phyloP scores from a whole-genome alignment of 768 basidiomycete genomes.

The Hydnum rufescens region DNA sequence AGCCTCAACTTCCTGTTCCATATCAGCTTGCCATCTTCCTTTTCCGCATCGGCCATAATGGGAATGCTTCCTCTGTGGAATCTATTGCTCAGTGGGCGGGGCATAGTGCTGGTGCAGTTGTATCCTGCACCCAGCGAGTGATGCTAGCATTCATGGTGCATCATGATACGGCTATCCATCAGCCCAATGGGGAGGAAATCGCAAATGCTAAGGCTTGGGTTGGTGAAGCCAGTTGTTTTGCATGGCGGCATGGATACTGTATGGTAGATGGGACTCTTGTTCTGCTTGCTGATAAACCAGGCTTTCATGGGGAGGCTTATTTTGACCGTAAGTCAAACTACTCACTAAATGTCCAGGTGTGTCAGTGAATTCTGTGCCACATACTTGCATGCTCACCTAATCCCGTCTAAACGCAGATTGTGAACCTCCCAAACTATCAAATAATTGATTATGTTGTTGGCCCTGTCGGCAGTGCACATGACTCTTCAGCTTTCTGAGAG shows the following conservation, averaged over 20 bases:
- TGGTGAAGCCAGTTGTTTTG: slow-evolving; percentile 12
- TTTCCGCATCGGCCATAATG: slow-evolving; percentile 22
- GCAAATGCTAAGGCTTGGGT: slow-evolving; percentile 24
- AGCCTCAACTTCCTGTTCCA: slow-evolving; percentile 15
- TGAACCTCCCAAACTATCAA: slow-evolving; percentile 18
- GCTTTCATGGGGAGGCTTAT: too few relatives aligned
- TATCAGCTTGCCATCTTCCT: slow-evolving; percentile 22
- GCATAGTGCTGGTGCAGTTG: slow-evolving; percentile 17
- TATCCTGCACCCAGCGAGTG: slow-evolving; percentile 15
- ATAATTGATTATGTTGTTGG: slow-evolving; percentile 20
- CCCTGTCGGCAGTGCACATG: slow-evolving; percentile 19
- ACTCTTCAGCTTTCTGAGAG: slow-evolving; percentile 19
- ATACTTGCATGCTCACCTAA: too few relatives aligned
- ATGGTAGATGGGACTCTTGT: too few relatives aligned
- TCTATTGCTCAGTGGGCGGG: slow-evolving; percentile 24
- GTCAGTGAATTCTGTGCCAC: too few relatives aligned
- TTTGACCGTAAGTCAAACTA: too few relatives aligned
- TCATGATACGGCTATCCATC: slow-evolving; percentile 14
- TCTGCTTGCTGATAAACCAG: slow-evolving; percentile 16
- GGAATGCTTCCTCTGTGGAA: slow-evolving; percentile 20
- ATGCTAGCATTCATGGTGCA: slow-evolving; percentile 19
- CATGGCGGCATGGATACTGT: slow-evolving; percentile 18
- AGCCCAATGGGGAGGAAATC: slow-evolving; percentile 20
- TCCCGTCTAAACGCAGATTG: slow-evolving; percentile 21
- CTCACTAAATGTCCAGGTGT: slow-evolving; percentile 19